Evolutionary conservation across 257 asterid genomes (phyloP).

Genomic region (Scutellaria minor): DNA sequence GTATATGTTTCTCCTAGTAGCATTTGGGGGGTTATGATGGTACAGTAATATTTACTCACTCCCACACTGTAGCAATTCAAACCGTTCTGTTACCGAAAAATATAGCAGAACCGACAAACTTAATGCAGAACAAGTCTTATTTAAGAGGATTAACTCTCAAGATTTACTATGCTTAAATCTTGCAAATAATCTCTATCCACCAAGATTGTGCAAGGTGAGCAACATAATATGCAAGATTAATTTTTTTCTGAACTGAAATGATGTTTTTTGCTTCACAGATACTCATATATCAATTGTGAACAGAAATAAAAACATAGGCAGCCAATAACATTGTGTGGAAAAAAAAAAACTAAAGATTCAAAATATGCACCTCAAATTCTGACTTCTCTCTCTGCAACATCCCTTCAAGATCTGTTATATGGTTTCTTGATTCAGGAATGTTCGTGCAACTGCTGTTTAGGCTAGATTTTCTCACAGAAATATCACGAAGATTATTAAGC

Average conservation of each 20-base stretch:
- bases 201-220: constrained; percentile 23
- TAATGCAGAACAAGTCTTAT: background rate
- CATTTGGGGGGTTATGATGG: background rate
- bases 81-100: background rate
- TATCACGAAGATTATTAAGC: constrained; percentile 58
- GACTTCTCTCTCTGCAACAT: constrained; percentile 80
- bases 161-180: background rate
- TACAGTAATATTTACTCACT: background rate
- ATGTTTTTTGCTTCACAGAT: constrained; percentile 13
- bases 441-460: constrained; percentile 37
- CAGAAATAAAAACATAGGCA: constrained; percentile 1
- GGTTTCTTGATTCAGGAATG: constrained; percentile 58
- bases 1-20: background rate
- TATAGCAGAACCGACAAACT: background rate
- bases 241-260: background rate
- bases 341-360: constrained; percentile 30
- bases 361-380: constrained; percentile 75
- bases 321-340: constrained; percentile 9
- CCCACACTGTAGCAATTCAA: constrained; percentile 1
- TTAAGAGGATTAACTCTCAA: background rate
- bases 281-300: constrained; percentile 17
- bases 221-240: background rate
- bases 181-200: constrained; percentile 6
- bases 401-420: constrained; percentile 63
- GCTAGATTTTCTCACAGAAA: constrained; percentile 55